Evolutionary conservation across 163 green algal species (phyloP), one percentile per base, ranked within the genome.

Genomic region (Scenedesmus sp.): DNA sequence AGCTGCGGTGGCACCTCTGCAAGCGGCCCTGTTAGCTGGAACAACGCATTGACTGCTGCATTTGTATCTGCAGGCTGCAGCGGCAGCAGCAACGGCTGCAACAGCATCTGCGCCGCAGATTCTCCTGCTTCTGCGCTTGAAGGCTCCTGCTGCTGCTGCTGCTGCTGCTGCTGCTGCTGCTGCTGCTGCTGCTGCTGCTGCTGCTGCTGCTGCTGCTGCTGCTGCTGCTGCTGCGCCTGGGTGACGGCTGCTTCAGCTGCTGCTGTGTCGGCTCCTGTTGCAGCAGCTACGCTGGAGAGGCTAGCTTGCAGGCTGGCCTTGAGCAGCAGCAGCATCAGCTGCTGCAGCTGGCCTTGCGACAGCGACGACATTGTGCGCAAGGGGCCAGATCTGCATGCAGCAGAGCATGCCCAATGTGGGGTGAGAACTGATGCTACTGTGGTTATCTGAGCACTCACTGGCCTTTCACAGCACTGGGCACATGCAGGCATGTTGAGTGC

Each of bases 311-410:
- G 66, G 34, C 84, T 89, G 34, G 84, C 12, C 62, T 23, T 89
- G 57, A 89, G 84, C 62, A 89, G 60, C 13, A 54, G 23, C 62
- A 82, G 84, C 20, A 89, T 23, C 57, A 89, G 84, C 26, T 89
- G n/a, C 18, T 89, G 84, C 60, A 89, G 62, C 84, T 81, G 66
- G 20, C 26, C 55, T 55, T 70, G 84, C 12, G 66, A 23, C 13
- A 89, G 18, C 4, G 60, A 34, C 3, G 60, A 62, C 62, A 89
- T 89, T 10, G 26, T 81, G n/a, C 84, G 34, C 26, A 89, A 15
- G 4, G 57, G 67, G n/a, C 84, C 84, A 34, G 66, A 79, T 4
- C 84, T 89, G 46, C 76, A 84, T 7, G 34, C 34, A 56, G 62
- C 84, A 89, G 26, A 12, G 26, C 26, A 82, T 7, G 9, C 13